Base-by-base conservation (phyloP, 2,329 filamentous ascomycete species). In the Cladobotryum mycophilum region DNA sequence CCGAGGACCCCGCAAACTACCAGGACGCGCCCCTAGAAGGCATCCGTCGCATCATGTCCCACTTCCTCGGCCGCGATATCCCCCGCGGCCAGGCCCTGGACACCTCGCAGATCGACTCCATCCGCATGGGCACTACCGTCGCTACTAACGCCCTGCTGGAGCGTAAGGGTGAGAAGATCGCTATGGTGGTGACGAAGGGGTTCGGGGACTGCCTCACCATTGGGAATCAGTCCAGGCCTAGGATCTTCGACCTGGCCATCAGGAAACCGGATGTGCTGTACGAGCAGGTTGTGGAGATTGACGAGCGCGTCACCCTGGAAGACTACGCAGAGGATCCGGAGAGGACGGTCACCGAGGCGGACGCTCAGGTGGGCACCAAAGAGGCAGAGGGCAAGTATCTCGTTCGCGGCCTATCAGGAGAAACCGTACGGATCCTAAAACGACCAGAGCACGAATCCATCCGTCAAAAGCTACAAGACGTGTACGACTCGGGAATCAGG, bases 101-200 rank as follows among this genome's bases (percentile, higher is more conserved):
- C 66, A 96, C 90, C 1, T 81, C 83, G 15, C 72, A 84, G 62
- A 95, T 96, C 59, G 88, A 93, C 59, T 90, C 87, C 49, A 96
- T 96, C 65, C 85, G 91, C 44, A 96, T 96, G 91, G 91, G 91
- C 41, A 96, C 91, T 1, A 96, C 91, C 0, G 90, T 96, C 12
- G 91, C 91, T 9, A 96, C 91, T 1, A 96, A 96, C 67, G 91
- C 91, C 0, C 70, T 96, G 50, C 76, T 96, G 2, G 91, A 96
- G 68, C 77, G 91, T 52, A 96, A 96, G 68, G 91, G 91, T 44
- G 90, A 95, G 70, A 83, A 82, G 59, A 92, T 93, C 63, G 90
- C 88, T 13, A 79, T 96, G 68, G 82, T 96, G 1, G 88, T 95
- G 11, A 96, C 89, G 1, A 85, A 84, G 58, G 91, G 91, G 0